A percentile compares a stretch with the other conserved stretches of the same genome.
These are phyloP conservation scores for Cyclocybe cylindracea DNA, from an alignment of 768 basidiomycete genomes.

Conservation along the genomic window DNA sequence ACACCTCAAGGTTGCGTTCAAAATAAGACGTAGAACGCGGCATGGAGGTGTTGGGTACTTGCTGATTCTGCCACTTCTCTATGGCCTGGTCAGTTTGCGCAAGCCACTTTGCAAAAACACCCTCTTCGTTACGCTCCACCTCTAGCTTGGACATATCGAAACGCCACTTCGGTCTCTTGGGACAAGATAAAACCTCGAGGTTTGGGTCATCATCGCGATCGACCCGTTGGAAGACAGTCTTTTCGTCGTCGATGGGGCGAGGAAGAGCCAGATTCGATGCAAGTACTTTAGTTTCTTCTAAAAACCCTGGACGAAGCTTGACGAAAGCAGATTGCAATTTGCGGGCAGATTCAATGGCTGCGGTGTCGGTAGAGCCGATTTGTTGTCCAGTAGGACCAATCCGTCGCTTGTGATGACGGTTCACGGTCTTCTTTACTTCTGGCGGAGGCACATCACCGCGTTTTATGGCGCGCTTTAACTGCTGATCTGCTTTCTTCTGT, in stretches of 20 bases:
- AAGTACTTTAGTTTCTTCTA: slow-evolving; percentile 58
- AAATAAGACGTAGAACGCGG: slow-evolving; percentile 76
- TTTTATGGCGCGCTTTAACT: slow-evolving; percentile 83
- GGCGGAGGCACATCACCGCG: slow-evolving; percentile 63
- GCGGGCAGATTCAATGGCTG: slow-evolving; percentile 42
- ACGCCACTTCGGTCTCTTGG: slow-evolving; percentile 82
- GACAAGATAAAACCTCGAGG: slow-evolving; percentile 41
- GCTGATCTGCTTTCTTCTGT: slow-evolving; percentile 69
- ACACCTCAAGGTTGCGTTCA: slow-evolving; percentile 91
- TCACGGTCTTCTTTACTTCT: slow-evolving; percentile 30
- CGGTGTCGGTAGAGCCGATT: slow-evolving; percentile 27
- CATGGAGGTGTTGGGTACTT: slow-evolving; percentile 28
- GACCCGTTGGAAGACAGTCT: slow-evolving; percentile 35
- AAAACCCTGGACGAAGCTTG: slow-evolving; percentile 56
- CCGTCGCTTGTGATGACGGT: slow-evolving; percentile 25
- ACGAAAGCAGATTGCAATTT: slow-evolving; percentile 73
- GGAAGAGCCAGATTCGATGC: slow-evolving; percentile 53
- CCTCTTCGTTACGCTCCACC: slow-evolving; percentile 90
- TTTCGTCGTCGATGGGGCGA: slow-evolving; percentile 54
- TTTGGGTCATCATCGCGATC: slow-evolving; percentile 16
- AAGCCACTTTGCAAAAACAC: slow-evolving; percentile 79
- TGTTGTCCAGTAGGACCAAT: slow-evolving; percentile 31
- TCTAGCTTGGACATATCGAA: slow-evolving; percentile 87
- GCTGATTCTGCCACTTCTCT: slow-evolving; percentile 45
- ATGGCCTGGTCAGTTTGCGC: slow-evolving; percentile 60